Percentiles rank a stretch among this genome's conserved stretches.
phyloP scores from a whole-genome alignment of 2,329 filamentous ascomycete genomes.

The Exserohilum rostratum region DNA sequence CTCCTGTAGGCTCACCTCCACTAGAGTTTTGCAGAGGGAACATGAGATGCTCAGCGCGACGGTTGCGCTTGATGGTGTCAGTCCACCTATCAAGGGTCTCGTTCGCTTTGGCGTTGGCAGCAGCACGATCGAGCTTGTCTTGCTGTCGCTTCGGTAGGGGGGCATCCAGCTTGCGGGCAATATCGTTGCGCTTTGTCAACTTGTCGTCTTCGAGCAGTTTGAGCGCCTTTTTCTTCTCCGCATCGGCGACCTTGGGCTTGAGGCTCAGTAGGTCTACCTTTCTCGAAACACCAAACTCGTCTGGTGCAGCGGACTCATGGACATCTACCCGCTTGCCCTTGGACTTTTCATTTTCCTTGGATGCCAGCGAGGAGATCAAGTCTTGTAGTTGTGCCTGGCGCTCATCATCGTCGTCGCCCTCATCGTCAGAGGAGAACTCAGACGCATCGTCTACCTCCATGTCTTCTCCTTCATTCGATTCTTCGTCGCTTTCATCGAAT shows the following conservation, averaged over 20 bases:
- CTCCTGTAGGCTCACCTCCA: conserved; percentile 63
- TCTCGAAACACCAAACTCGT: conserved; percentile 64
- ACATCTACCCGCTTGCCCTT: conserved; percentile 50
- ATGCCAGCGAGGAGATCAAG: conserved; percentile 70
- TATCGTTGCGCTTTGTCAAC: conserved; percentile 60
- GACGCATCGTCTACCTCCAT: conserved; percentile 56
- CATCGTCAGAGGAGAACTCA: conserved; percentile 56
- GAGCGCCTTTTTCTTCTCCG: conserved; percentile 76
- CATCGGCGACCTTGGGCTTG: conserved; percentile 73
- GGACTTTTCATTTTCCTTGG: conserved; percentile 46
- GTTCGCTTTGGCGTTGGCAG: conserved; percentile 88
- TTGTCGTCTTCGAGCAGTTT: conserved; percentile 74
- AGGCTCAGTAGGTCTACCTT: conserved; percentile 80
- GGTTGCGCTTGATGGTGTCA: conserved; percentile 93
- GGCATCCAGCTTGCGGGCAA: conserved; percentile 75
- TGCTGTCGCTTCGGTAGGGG: conserved; percentile 87
- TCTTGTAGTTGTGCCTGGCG: conserved; percentile 69
- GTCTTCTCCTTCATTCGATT: conserved; percentile 55
- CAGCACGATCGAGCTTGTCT: conserved; percentile 78
- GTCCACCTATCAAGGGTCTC: conserved; percentile 90
- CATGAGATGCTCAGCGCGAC: conserved; percentile 84
- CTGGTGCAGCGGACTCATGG: conserved; percentile 66
- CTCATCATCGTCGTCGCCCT: conserved; percentile 54
- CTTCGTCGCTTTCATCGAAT: conserved; percentile 60
- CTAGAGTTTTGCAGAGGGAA: conserved; percentile 83